Base-by-base conservation (phyloP, 805 yeast species). In the Teunomyces funiuensis region DNA sequence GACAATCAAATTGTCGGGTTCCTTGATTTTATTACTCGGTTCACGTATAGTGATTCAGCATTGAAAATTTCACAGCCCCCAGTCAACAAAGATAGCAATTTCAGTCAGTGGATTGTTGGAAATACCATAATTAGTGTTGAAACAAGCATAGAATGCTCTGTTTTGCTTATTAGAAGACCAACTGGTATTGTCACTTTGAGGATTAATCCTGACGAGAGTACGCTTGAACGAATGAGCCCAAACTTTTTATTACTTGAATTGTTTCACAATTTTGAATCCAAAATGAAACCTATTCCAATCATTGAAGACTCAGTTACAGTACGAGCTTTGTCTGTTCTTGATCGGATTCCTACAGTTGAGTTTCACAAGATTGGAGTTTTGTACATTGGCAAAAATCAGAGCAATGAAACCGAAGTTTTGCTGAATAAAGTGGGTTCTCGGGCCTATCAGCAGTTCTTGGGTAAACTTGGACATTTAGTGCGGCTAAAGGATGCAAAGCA, bases 291-390 rank as follows among this genome's bases (percentile, higher is more conserved):
- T 2, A 47, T 79, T 3, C 74, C 80, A 2, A 57, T 83, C 7
- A 69, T 76, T 5, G 76, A 76, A 19, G 84, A 79, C 40, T 46
- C 69, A 2, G 46, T 56, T 55, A 73, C 60, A 47, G 71, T 11
- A 47, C 69, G 55, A 22, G 85, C 90, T 0, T 55, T 88, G 14
- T 58, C 74, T 5, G 71, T 80, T 13, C 69, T 88, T 44, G 96
- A 88, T 52, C 64, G 89, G 13, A 79, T 85, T 1, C 95, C 96
- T 0, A 80, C 83, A 5, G 84, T 85, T 4, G 85, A 83, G 34
- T 83, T 82, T 51, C 88, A 83, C 58, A 88, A 88, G 56, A 76
- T 85, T 28, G 96, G 96, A 1, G 66, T 88, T 15, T 53, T 88
- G 15, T 88, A 88, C 56, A 78, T 88, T 50, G 91, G 80, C 0